A percentile compares a stretch with the other conserved stretches of the same genome.
Conservation (phyloP, 345 rosid species). For the Pelargonium nanum region DNA sequence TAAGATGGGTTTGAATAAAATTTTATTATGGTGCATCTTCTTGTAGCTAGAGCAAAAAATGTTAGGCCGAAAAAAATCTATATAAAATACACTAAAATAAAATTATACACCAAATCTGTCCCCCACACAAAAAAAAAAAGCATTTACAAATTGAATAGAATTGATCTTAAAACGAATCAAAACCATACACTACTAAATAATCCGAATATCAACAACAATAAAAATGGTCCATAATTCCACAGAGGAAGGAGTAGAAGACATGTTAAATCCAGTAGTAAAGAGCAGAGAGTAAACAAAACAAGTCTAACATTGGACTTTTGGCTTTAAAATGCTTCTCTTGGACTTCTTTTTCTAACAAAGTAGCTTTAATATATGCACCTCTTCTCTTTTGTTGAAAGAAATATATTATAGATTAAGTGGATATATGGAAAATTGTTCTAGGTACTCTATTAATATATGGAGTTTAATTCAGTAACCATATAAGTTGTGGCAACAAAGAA, state of each 20-base stretch:
- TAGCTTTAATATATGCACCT: neutral
- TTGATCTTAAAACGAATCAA: neutral
- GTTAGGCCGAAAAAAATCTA: too few relatives aligned
- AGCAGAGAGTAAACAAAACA: neutral
- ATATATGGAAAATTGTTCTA: neutral
- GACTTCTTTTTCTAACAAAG: neutral
- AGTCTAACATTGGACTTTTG: neutral
- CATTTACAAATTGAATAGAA: too few relatives aligned
- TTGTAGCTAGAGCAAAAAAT: too few relatives aligned
- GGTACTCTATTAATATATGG: neutral
- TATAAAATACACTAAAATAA: too few relatives aligned
- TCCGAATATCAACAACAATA: neutral
- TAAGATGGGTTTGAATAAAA: too few relatives aligned
- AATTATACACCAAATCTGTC: too few relatives aligned
- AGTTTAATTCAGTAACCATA: slow-evolving; percentile 2
- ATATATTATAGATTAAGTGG: neutral
- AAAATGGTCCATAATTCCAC: neutral
- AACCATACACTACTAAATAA: neutral
- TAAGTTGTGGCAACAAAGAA: slow-evolving; percentile 13
- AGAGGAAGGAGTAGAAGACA: neutral
- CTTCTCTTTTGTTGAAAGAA: neutral
- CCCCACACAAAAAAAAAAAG: too few relatives aligned
- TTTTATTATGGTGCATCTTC: too few relatives aligned
- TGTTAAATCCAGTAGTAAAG: neutral
- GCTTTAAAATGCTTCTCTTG: neutral